Evolutionary conservation across 805 yeast genomes (phyloP).

Genomic region (Saccharomycopsis lassenensis): DNA sequence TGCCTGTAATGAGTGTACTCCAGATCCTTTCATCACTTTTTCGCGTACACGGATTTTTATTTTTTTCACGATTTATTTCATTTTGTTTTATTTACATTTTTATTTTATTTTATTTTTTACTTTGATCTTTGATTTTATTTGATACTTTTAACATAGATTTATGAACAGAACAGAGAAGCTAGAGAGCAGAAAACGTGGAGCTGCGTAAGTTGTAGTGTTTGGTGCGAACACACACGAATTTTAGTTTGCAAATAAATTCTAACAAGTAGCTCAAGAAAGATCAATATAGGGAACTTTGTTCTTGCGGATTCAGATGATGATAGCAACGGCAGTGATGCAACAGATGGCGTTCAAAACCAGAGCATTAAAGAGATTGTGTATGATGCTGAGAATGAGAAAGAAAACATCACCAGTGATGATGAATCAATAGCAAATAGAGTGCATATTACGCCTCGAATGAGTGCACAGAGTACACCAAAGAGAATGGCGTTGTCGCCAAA

Average conservation of each 20-base stretch:
- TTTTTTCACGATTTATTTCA: neutral
- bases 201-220: conserved; percentile 1
- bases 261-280: neutral
- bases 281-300: conserved; percentile 1
- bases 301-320: conserved; percentile 2
- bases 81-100: neutral
- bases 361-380: neutral
- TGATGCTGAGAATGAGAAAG: neutral
- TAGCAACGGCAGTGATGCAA: neutral
- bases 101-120: too few species aligned
- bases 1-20: too few species aligned
- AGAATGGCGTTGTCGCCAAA: too few species aligned
- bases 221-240: neutral
- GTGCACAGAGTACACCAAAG: too few species aligned
- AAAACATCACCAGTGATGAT: neutral
- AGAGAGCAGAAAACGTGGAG: conserved; percentile 3
- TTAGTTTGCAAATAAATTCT: neutral
- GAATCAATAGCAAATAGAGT: conserved; percentile 3
- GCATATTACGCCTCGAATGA: too few species aligned
- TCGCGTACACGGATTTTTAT: neutral
- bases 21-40: neutral
- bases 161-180: conserved; percentile 4
- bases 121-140: too few species aligned
- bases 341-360: neutral
- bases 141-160: too few species aligned